These are phyloP conservation scores for Tolypocladium pustulatum DNA, from an alignment of 2,329 filamentous ascomycete species.

Conservation along the genomic window DNA sequence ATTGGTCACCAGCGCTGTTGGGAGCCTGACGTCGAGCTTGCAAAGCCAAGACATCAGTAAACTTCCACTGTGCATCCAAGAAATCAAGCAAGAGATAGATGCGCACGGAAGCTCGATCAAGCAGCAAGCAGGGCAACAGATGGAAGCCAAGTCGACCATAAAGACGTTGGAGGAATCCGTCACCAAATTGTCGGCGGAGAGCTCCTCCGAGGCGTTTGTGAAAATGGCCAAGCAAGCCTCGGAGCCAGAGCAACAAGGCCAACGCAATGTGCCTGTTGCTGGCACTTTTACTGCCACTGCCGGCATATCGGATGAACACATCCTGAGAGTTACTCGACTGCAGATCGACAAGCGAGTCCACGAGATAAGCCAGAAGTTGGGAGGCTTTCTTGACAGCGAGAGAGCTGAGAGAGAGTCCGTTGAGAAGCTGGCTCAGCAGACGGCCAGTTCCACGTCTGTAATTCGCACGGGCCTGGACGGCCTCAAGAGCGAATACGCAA, in stretches of 20 bases:
- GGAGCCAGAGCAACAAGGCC: background rate
- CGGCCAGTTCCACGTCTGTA: slow-evolving; percentile 1
- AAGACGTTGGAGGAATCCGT: background rate
- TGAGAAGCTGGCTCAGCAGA: background rate
- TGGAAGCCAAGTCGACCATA: background rate
- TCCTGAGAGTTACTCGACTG: slow-evolving; percentile 1
- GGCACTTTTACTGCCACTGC: background rate
- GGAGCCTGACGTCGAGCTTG: background rate
- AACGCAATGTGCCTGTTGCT: background rate
- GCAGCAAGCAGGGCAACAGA: background rate
- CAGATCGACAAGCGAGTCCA: background rate
- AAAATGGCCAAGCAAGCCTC: background rate
- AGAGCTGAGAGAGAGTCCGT: slow-evolving; percentile 4
- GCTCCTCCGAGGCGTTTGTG: background rate
- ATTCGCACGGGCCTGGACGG: slow-evolving; percentile 1
- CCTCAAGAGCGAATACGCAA: background rate
- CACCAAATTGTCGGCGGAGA: background rate
- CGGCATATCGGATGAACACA: slow-evolving; percentile 1
- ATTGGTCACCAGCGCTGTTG: background rate
- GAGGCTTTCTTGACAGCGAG: slow-evolving; percentile 11
- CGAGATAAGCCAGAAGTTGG: slow-evolving; percentile 3
- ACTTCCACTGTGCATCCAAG: background rate
- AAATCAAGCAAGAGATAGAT: background rate
- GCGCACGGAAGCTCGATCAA: background rate
- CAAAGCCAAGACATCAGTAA: background rate